Evolutionary conservation across 306 rosid species (phyloP).

Genomic region (Vigna unguiculata): DNA sequence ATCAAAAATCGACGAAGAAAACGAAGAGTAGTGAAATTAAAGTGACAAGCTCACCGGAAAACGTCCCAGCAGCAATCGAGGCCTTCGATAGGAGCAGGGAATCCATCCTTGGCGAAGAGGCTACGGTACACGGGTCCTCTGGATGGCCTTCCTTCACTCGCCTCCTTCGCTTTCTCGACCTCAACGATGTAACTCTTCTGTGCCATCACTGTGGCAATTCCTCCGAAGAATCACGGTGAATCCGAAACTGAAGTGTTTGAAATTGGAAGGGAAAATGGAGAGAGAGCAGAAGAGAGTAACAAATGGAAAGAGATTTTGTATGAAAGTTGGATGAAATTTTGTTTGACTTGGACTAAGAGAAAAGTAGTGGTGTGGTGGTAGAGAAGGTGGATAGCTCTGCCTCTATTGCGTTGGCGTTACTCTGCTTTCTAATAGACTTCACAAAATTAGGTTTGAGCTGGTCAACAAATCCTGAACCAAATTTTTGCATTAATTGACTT

Average conservation of each 20-base stretch:
- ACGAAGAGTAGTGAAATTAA: background rate
- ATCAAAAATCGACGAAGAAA: background rate
- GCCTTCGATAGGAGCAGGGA: constrained; percentile 70
- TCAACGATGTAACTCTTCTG: constrained; percentile 61
- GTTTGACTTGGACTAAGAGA: background rate
- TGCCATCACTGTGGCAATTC: constrained; percentile 49
- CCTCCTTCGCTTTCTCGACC: constrained; percentile 73
- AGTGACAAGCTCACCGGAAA: constrained; percentile 60
- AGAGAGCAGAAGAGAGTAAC: background rate
- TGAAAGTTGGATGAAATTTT: background rate
- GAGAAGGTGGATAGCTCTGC: background rate
- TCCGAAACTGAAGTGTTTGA: background rate
- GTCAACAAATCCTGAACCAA: constrained; percentile 27
- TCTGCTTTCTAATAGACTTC: too few species aligned
- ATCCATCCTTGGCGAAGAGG: constrained; percentile 82
- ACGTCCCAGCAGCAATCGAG: constrained; percentile 93
- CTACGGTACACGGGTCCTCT: constrained; percentile 86
- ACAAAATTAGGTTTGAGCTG: constrained; percentile 37
- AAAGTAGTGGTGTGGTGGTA: background rate
- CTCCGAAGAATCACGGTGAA: background rate
- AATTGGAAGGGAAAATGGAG: background rate
- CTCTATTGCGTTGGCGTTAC: background rate
- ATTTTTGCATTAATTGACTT: background rate
- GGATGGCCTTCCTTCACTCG: constrained; percentile 65
- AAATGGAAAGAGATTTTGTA: background rate